phyloP scores from a whole-genome alignment of 2,329 filamentous ascomycete genomes.

The Cordyceps tenuipes region DNA sequence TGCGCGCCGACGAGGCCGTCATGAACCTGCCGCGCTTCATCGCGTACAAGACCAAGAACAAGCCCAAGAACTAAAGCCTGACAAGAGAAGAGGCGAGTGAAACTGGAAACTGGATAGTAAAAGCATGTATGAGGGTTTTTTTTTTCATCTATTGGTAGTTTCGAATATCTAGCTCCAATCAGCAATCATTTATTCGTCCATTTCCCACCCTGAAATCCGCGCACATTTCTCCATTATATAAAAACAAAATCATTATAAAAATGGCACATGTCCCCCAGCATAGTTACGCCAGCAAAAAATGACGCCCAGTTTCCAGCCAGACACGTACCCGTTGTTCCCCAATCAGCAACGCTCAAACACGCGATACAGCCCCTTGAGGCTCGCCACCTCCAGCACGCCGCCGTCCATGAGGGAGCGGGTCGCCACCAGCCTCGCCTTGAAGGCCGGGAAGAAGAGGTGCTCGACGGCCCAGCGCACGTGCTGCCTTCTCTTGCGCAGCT shows the following conservation, averaged over 20 bases:
- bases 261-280: not conserved
- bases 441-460: slow-evolving; percentile 81
- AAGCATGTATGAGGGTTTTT: not conserved
- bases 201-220: not conserved
- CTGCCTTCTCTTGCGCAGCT: slow-evolving; percentile 49
- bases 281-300: not conserved
- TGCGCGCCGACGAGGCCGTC: slow-evolving; percentile 50
- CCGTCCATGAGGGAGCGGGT: slow-evolving; percentile 69
- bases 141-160: not conserved
- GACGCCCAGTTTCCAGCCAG: not conserved
- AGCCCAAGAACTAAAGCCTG: slow-evolving; percentile 21
- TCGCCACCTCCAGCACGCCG: slow-evolving; percentile 74
- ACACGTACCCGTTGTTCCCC: not conserved
- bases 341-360: slow-evolving; percentile 87
- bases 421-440: slow-evolving; percentile 73
- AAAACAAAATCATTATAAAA: not conserved
- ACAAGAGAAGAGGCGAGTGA: not conserved
- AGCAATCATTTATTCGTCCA: not conserved
- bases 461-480: slow-evolving; percentile 73
- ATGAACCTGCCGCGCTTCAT: slow-evolving; percentile 56
- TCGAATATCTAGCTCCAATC: not conserved
- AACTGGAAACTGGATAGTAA: slow-evolving; percentile 1
- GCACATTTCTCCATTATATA: not conserved
- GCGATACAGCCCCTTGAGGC: slow-evolving; percentile 83
- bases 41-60: slow-evolving; percentile 55